Base-by-base conservation (phyloP, 352 stramenopile genomes). In the Globisporangium alternatum region DNA sequence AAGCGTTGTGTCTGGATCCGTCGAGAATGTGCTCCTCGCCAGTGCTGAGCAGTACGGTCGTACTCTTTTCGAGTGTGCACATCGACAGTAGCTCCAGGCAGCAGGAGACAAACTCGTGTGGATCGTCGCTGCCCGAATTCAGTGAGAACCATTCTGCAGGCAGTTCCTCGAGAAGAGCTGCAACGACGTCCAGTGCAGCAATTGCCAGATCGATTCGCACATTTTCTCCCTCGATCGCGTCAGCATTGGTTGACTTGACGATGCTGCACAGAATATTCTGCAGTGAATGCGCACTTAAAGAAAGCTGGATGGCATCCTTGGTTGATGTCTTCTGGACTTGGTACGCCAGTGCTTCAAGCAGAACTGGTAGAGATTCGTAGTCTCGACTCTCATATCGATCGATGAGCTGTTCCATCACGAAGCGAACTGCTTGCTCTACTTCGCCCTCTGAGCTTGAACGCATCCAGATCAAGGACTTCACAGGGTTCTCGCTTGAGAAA, bases 401-500 rank as follows among this genome's bases (percentile, higher is more conserved):
- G 19, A 74, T 33, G 31, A 76, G 63, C 57, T 68, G 58, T 4
- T 71, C 59, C 44, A 74, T 55, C 4, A 76, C 49, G 59, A 74
- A 77, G 21, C 68, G 64, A 9, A 70, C 35, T n/a, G 68, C 59
- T 30, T 70, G 37, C 28, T 53, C 66, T 25, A 62, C 49, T 30
- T 75, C 71, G 31, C 51, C 39, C 22, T 67, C 58, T 7, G 37
- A 52, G 30, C 57, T 39, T 53, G 44, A 30, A 39, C 51, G 30
- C 56, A 77, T 63, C 71, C 71, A 77, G 21, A 67, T 54, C 68
- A 77, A 67, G 9, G 71, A 77, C 60, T 67, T 56, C 68, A 62
- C 69, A 12, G 19, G 5, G 47, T 48, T 69, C 9, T 64, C 39
- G 7, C 69, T 61, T 43, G 65, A 61, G 64, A 73, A 72, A 54